These are phyloP conservation scores for Sporothrix sp. DNA, from an alignment of 2,329 filamentous ascomycete species.

Conservation along the genomic window DNA sequence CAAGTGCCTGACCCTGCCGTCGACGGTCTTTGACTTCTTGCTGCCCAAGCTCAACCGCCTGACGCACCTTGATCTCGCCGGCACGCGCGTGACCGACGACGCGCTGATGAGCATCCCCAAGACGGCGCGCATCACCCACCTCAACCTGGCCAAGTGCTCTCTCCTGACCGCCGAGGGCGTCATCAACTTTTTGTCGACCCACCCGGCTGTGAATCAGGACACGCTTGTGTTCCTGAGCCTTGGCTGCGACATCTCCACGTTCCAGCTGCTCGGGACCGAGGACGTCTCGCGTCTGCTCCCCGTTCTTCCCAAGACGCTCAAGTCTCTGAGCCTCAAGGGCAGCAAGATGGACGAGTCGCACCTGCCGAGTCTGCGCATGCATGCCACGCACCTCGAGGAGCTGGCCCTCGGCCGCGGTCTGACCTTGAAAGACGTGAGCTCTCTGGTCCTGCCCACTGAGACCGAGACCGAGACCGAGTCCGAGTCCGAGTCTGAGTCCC, in stretches of 20 bases:
- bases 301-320: constrained; percentile 54
- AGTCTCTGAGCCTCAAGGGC: constrained; percentile 67
- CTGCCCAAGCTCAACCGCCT: constrained; percentile 60
- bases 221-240: constrained; percentile 63
- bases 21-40: constrained; percentile 56
- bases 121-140: constrained; percentile 64
- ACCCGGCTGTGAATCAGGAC: constrained; percentile 53
- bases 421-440: constrained; percentile 54
- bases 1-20: constrained; percentile 63
- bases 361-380: constrained; percentile 50
- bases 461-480: no score
- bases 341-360: constrained; percentile 59
- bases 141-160: constrained; percentile 69
- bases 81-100: constrained; percentile 63
- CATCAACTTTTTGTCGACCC: constrained; percentile 59
- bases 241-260: constrained; percentile 59
- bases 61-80: constrained; percentile 71
- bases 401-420: constrained; percentile 62
- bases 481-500: no score
- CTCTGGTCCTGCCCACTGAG: constrained; percentile 46
- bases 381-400: constrained; percentile 67
- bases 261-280: constrained; percentile 57
- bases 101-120: constrained; percentile 61
- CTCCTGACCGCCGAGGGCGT: constrained; percentile 56
- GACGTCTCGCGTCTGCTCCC: constrained; percentile 58